phyloP scores from a whole-genome alignment of 148 eudicot genomes.

The Dysphania ambrosioides region DNA sequence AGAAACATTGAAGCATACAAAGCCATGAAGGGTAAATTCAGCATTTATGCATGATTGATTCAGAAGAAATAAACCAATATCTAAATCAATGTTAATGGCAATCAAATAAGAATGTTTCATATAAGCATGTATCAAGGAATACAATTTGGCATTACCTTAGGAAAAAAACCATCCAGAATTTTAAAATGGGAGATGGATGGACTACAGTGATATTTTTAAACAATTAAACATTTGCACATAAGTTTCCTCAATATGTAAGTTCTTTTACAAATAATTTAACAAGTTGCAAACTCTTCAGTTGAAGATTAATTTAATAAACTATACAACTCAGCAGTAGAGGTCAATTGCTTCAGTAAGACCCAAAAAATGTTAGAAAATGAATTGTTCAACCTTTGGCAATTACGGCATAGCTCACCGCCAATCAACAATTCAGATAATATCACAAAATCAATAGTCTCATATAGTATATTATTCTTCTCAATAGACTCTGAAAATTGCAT shows the following conservation, averaged over 20 bases:
- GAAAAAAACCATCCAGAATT: background rate
- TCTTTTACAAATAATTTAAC: background rate
- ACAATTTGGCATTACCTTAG: no score
- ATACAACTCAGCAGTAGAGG: background rate
- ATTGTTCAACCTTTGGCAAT: background rate
- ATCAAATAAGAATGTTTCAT: background rate
- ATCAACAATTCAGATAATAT: background rate
- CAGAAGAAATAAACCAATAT: background rate
- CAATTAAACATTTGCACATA: background rate
- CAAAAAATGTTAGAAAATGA: no score
- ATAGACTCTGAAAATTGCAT: no score
- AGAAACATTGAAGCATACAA: background rate
- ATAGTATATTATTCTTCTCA: background rate
- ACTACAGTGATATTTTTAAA: background rate
- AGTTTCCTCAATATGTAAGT: background rate
- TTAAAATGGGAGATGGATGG: background rate
- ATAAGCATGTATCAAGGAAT: no score
- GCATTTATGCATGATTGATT: background rate
- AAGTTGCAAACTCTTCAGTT: no score
- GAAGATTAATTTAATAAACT: no score
- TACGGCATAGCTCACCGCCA: background rate
- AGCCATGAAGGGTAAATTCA: no score
- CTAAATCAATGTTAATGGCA: background rate
- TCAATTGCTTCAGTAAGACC: no score
- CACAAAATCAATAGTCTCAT: background rate